phyloP scores from a whole-genome alignment of 148 eudicot genomes.

The Chenopodium formosanum region DNA sequence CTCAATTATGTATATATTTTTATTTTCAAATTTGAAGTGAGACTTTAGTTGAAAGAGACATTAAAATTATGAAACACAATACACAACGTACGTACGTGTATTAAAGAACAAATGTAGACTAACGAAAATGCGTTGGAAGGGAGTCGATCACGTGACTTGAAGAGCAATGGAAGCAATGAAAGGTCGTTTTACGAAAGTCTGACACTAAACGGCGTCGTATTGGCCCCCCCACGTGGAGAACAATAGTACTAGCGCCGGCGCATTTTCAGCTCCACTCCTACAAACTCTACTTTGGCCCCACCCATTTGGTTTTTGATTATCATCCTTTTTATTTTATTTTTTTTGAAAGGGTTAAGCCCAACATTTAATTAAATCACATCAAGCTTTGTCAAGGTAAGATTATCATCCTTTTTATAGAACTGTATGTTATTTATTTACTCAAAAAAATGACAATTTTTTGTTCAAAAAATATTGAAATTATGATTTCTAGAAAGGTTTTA shows the following conservation, averaged over 20 bases:
- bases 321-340: too few relatives aligned
- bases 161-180: neutral
- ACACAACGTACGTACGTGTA: neutral
- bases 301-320: neutral
- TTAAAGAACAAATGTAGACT: too few relatives aligned
- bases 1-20: too few relatives aligned
- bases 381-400: too few relatives aligned
- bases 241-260: conserved; percentile 22
- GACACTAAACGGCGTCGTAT: conserved; percentile 16
- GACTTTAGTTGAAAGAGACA: neutral
- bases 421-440: neutral
- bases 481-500: too few relatives aligned
- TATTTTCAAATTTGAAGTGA: too few relatives aligned
- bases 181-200: neutral
- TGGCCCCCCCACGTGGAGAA: conserved; percentile 23
- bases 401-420: too few relatives aligned
- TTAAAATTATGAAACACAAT: neutral
- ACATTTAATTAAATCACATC: too few relatives aligned
- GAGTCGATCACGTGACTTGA: neutral
- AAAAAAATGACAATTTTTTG: too few relatives aligned
- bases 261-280: conserved; percentile 18
- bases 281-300: neutral
- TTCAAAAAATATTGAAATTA: too few relatives aligned
- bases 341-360: too few relatives aligned
- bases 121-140: neutral